Evolutionary conservation across 805 yeast genomes (phyloP), one percentile per base, ranked within the genome.

Genomic region (Hanseniaspora lachancei): DNA sequence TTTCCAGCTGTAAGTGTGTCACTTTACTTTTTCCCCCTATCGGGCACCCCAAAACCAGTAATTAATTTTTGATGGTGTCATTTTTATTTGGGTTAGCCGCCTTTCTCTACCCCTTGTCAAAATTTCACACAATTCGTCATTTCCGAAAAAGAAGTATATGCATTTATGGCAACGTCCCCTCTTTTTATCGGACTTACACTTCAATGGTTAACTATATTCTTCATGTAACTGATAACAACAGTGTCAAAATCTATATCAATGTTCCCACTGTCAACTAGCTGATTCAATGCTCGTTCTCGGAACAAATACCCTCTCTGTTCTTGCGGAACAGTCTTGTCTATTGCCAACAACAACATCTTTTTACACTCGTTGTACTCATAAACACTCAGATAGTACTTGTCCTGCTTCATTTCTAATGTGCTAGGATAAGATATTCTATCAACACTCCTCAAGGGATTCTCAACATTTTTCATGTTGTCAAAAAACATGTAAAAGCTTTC

Each of bases 391-490:
- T 32, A 43, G 13, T 43, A 36, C 29, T 43, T 51, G 16, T 51
- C 55, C 18, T 51, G 43, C 23, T 43, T 43, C 43, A 42, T 34
- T 34, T 55, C 57, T 36, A 36, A 24, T 7, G 49, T 49, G 29
- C 40, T 41, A 8, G 57, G 57, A 29, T 49, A 55, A 2, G 52
- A 34, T 43, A 55, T 55, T 20, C 57, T 24, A 16, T 49, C 52
- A 23, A 48, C 32, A 27, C 41, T 21, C n/a, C 40, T 41, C 24
- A 49, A 29, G 13, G 52, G 54, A 20, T 49, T 49, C 23, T 55
- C 54, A 10, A 49, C 39, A 32, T 49, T 39, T 29, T 55, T 55
- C 48, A 55, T 23, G 41, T 55, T 55, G 23, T 55, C 57, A 49
- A 55, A 51, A 29, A 29, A 55, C n/a, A 29, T 24, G 44, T 49